These are phyloP conservation scores for Fusarium sp. DNA, from an alignment of 2,329 filamentous ascomycete genomes.

Conservation along the genomic window DNA sequence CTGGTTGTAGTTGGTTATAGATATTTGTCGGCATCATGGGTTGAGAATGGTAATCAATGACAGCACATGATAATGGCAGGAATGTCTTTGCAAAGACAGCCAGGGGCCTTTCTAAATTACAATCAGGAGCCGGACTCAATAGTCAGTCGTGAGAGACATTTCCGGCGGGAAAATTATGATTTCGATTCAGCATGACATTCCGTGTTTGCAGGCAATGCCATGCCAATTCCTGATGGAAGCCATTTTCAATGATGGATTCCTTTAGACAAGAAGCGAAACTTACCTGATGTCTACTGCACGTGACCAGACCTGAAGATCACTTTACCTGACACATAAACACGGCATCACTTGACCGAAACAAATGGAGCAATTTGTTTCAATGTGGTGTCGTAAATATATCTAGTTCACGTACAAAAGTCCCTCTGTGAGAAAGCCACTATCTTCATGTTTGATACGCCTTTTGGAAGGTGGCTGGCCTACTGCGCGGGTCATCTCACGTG, in stretches of 20 bases:
- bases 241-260: not conserved
- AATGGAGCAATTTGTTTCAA: slow-evolving; percentile 15
- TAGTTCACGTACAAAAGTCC: slow-evolving; percentile 16
- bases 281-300: not conserved
- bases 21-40: slow-evolving; percentile 6
- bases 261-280: not conserved
- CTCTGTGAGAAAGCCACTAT: slow-evolving; percentile 10
- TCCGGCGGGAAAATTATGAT: not conserved
- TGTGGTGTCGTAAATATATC: not conserved
- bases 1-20: not conserved
- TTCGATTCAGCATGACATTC: not conserved
- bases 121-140: slow-evolving; percentile 21
- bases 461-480: slow-evolving; percentile 18
- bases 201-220: not conserved
- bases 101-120: slow-evolving; percentile 32
- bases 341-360: not conserved
- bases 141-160: slow-evolving; percentile 19
- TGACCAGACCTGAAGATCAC: not conserved
- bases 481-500: slow-evolving; percentile 26
- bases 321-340: not conserved
- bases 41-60: slow-evolving; percentile 4
- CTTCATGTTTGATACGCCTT: slow-evolving; percentile 21
- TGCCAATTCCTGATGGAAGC: not conserved
- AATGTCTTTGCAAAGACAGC: slow-evolving; percentile 5
- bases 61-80: slow-evolving; percentile 4